Base-by-base conservation (phyloP, 2,329 filamentous ascomycete species). In the Pseudogymnoascus sp. region DNA sequence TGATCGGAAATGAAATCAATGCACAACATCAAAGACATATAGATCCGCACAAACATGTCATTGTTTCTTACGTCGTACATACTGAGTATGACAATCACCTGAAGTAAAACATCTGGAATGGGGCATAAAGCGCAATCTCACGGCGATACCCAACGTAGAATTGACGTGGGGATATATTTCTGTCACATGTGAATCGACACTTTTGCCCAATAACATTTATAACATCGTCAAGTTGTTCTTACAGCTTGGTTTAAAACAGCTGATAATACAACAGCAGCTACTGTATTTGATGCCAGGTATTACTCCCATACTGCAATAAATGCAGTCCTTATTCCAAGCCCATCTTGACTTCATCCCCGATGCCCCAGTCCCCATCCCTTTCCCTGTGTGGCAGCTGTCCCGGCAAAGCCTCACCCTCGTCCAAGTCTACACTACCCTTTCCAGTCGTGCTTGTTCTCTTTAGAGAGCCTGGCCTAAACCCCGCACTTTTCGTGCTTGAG, bases 291-390 rank as follows among this genome's bases (percentile, higher is more conserved):
- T 55, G 9, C 9, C 2, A 17, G 5, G 29, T 5, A 17, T 17
- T 55, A 12, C 5, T 33, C 48, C 8, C 15, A 21, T 33, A 13
- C 48, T 15, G 48, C 25, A 13, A 33, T 55, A 55, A 17, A 13
- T 55, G 15, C 1, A 35, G 29, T 9, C 48, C 48, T 15, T 55
- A 93, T 74, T 93, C 91, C 67, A 96, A 77, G 33, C 86, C 88
- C 89, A 96, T 94, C 69, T 88, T 81, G 25, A 89, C 85, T 71
- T 96, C 91, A 72, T 96, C 92, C 1, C 90, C 89, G 59, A 95
- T 82, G 0, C 90, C 90, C 86, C 91, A 92, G 69, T 84, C 83
- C 75, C 82, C 67, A 77, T 86, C 67, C 82, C 84, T 70, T 76
- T 78, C 66, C 79, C 74, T 66, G 80, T 71, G 66, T 80, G 78